Conservation (phyloP, 805 yeast genomes). For the Yamadazyma endophytica region DNA sequence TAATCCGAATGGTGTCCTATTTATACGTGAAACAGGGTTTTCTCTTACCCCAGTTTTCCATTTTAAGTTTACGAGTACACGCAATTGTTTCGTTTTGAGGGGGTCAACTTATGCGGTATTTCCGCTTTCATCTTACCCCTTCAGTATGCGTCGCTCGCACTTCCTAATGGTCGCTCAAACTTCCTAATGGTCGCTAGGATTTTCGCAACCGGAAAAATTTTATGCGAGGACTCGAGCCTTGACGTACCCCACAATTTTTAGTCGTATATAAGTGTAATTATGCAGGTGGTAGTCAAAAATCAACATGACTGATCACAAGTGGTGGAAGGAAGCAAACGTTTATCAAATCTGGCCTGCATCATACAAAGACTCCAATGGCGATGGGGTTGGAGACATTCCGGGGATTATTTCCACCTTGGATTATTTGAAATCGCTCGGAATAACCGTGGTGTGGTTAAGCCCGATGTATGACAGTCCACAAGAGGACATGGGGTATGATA, state of each 20-base stretch:
- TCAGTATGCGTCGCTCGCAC: background rate
- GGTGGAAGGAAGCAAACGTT: constrained; percentile 58
- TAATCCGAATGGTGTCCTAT: too few relatives aligned
- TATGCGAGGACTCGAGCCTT: too few relatives aligned
- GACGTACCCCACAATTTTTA: too few relatives aligned
- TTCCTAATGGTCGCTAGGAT: background rate
- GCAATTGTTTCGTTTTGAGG: background rate
- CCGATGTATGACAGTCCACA: constrained; percentile 59
- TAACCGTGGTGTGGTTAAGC: constrained; percentile 52
- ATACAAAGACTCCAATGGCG: constrained; percentile 55
- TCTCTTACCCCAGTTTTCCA: background rate
- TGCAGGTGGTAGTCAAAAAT: background rate
- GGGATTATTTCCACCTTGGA: constrained; percentile 51
- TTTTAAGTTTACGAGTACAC: background rate
- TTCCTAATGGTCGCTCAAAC: background rate
- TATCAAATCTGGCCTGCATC: constrained; percentile 63
- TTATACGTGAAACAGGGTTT: background rate
- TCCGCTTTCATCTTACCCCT: background rate
- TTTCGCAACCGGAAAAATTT: background rate
- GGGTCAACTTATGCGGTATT: background rate
- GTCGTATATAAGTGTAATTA: too few relatives aligned
- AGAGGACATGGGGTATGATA: constrained; percentile 62
- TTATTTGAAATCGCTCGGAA: constrained; percentile 47
- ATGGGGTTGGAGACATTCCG: constrained; percentile 55
- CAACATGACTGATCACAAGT: constrained; percentile 12